Conservation (phyloP, 2,329 filamentous ascomycete species). For the Diplocarpon rosae region DNA sequence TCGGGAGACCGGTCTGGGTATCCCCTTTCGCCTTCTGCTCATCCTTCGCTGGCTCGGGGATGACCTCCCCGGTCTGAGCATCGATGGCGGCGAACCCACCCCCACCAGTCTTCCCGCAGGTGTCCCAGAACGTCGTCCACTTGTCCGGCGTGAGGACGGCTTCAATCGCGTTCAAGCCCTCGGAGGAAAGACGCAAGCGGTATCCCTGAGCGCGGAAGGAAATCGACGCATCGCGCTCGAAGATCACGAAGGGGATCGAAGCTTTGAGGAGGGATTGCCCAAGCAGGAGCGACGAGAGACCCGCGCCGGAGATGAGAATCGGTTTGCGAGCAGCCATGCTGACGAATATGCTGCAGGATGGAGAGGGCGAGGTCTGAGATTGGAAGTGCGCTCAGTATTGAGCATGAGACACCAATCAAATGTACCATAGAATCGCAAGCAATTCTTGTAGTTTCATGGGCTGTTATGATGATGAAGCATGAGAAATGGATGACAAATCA, state of each 20-base stretch:
- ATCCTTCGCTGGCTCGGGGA: constrained; percentile 20
- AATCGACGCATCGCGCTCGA: constrained; percentile 35
- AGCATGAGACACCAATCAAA: too few relatives aligned
- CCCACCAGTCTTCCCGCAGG: constrained; percentile 49
- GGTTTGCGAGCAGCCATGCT: constrained; percentile 25
- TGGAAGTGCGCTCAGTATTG: too few relatives aligned
- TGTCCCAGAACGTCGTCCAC: constrained; percentile 46
- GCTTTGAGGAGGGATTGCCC: constrained; percentile 28
- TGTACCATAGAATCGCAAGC: too few relatives aligned
- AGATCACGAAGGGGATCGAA: constrained; percentile 31
- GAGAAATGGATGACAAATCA: too few relatives aligned
- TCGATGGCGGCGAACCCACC: constrained; percentile 39
- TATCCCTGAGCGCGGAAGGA: constrained; percentile 52
- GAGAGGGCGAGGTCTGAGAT: too few relatives aligned
- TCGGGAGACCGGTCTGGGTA: constrained; percentile 9
- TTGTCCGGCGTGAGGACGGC: constrained; percentile 37
- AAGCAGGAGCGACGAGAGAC: constrained; percentile 30
- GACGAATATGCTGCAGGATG: too few relatives aligned
- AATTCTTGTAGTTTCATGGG: too few relatives aligned
- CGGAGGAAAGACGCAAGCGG: constrained; percentile 43
- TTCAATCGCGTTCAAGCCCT: constrained; percentile 51
- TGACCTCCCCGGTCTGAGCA: constrained; percentile 40
- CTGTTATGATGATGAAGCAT: too few relatives aligned
- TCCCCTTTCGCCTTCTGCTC: constrained; percentile 19
- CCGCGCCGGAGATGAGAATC: constrained; percentile 32